Base-by-base conservation (phyloP, 345 rosid genomes). In the Gynandropsis gynandra region DNA sequence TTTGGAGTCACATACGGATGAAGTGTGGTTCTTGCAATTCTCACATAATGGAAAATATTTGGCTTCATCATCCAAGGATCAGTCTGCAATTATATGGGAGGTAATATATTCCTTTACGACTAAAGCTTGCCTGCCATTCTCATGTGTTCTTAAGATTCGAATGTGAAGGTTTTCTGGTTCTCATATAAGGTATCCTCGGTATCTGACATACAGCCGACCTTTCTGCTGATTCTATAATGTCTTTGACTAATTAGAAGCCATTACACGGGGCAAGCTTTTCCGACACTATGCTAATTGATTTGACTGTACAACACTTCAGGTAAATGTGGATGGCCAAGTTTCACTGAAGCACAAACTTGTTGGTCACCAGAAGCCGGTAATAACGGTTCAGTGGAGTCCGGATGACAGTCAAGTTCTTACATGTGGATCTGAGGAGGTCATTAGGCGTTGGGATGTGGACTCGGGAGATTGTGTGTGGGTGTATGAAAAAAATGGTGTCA, bases 21-120 rank as follows among this genome's bases (percentile, higher is more conserved):
- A 82, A 73, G 83, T 82, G 13, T 82, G 90, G 90, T 82, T 77
- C 66, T 29, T 82, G 72, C 78, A 80, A 77, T 82, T 80, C 72
- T 82, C 86, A 5, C 86, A 73, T 15, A 65, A 77, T 65, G 90
- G 90, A 36, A 75, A 73, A 59, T 82, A 77, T 68, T 64, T 82
- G 52, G 90, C 86, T 38, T 82, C 90, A 31, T 67, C 90, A 15
- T 82, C 90, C 17, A 79, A 64, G 53, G 90, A 82, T 70, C 73
- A 52, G 19, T 69, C 71, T 1, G 77, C 81, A 36, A 67, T 77
- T 53, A 70, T 82, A 65, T 82, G 90, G 89, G 86, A 79, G 86
- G 89, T 82, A 75, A n/a, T n/a, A 54, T 60, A 31, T 47, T 60
- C 21, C 14, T 54, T 9, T 36, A 50, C 50, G 10, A 24, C 21